Evolutionary conservation across 2,329 filamentous ascomycete genomes (phyloP), one percentile per base, ranked within the genome.

Genomic region (Aspergillus novoparasiticus): DNA sequence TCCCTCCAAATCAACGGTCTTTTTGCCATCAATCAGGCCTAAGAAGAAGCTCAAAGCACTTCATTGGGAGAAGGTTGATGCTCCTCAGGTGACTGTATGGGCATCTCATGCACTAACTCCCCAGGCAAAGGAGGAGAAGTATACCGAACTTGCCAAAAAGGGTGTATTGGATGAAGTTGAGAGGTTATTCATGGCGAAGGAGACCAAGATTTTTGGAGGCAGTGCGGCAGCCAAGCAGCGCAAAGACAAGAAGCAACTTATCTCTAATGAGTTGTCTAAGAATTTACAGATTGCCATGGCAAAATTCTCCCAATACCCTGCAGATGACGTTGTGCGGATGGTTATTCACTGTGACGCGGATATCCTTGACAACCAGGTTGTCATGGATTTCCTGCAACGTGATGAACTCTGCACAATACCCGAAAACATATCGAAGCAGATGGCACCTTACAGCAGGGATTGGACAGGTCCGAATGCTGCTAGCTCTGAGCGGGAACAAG

Each of bases 11-110:
- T 80, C 87, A 26, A 86, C 87, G 9, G 83, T 92, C 69, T 88
- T 90, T 50, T 81, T 96, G 71, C 90, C 92, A 41, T 91, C 93
- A 64, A 92, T 93, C 58, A 85, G 94, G 71, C 93, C 95, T 26
- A 98, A 97, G 87, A 98, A 97, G 88, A 99, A 98, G 85, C 92
- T 99, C 79, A 99, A 99, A 87, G 94, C 94, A 63, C 85, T 99
- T 70, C 95, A 99, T 82, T 98, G 95, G 94, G 95, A 99, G 81
- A 98, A 98, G 83, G 93, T 99, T 60, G 95, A 99, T 79, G 87
- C 91, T 59, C 92, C 93, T 26, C 89, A 95, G 76, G 91, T 93
- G 57, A 97, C 94, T 59, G 92, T 97, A 71, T 98, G 94, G 94
- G 94, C 93, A 39, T 86, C 88, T 9, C 93, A 96, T 77, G 87